A percentile compares a stretch with the other conserved stretches of the same genome.
Evolutionary conservation across 2,329 filamentous ascomycete species (phyloP).

Genomic region (Chrysoporthe puriensis): DNA sequence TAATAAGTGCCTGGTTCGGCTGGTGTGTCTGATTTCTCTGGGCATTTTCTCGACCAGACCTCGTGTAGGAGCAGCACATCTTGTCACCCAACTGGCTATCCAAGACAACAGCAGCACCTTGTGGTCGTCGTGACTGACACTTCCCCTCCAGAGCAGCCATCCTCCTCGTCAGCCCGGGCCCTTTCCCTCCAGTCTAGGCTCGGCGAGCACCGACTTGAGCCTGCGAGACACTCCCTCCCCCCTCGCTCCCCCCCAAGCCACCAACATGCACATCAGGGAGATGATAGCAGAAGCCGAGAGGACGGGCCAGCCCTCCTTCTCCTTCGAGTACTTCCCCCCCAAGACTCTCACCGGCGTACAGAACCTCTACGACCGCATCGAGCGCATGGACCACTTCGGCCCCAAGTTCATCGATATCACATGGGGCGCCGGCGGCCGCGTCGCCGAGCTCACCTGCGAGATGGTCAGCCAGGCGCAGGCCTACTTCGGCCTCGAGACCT

Average conservation of each 20-base stretch:
- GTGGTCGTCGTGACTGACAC: not conserved
- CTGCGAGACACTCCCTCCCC: not conserved
- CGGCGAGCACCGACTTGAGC: not conserved
- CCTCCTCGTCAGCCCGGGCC: not conserved
- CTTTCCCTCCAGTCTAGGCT: not conserved
- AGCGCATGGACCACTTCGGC: slow-evolving; percentile 94
- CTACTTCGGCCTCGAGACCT: slow-evolving; percentile 94
- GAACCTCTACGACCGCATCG: slow-evolving; percentile 99
- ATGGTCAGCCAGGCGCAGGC: slow-evolving; percentile 97
- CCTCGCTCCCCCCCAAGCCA: not conserved
- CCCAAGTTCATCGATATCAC: slow-evolving; percentile 98
- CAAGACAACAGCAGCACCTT: not conserved
- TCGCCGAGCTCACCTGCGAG: slow-evolving; percentile 91
- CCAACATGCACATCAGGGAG: slow-evolving; percentile 90
- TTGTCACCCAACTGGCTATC: not conserved
- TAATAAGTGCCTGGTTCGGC: not conserved
- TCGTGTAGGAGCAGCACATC: no score
- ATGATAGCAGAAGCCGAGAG: slow-evolving; percentile 84
- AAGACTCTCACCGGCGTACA: slow-evolving; percentile 98
- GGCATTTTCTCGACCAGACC: not conserved
- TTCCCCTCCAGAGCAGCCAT: not conserved
- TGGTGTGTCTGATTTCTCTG: not conserved
- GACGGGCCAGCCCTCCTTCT: slow-evolving; percentile 85
- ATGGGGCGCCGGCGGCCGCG: slow-evolving; percentile 92
- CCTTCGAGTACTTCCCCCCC: slow-evolving; percentile 98